Base-by-base conservation (phyloP, 208 protist species). In the Leishmania tarentolae region DNA sequence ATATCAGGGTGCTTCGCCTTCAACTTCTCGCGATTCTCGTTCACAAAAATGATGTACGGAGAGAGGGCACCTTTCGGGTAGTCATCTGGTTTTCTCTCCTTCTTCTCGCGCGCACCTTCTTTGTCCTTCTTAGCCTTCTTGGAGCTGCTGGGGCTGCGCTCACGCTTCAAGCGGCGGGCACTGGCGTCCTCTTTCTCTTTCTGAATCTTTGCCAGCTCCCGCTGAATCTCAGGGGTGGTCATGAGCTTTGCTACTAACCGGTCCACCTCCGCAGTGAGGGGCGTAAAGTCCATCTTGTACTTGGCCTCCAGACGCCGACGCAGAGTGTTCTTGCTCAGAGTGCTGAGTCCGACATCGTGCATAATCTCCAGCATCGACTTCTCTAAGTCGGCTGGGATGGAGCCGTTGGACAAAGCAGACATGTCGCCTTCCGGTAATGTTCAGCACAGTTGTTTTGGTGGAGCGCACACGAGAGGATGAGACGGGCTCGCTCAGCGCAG, bases 1-100 rank as follows among this genome's bases (percentile, higher is more conserved):
- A 93, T 82, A 19, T 91, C 87, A 5, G 94, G 92, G 80, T 95
- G 90, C 57, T 88, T 65, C n/a, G 52, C 88, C 87, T 95, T 94
- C 28, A 95, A 52, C 69, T 87, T 88, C 35, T 93, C 89, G 47
- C 93, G 88, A 66, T 95, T 83, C 35, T 97, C 92, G 75, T 91
- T 92, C 59, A 56, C 83, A 76, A 97, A 98, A 28, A 97, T 78
- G 56, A 97, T 86, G 85, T 94, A 98, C 8, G 91, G 63, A 13
- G 87, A 88, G 17, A 96, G 78, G 40, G 93, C 88, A 8, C 83
- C 86, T 88, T 97, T 98, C 66, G 95, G 95, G 82, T 94, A 95
- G 82, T 95, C 87, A 17, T 94, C 92, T 2, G 93, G 93, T 78
- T 96, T 97, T 83, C 93, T 93, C 65, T 76, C 85, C 66, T 91